Evolutionary conservation across 73 alveolate genomes (phyloP), one percentile per base, ranked within the genome.

Genomic region (Effrenium voratum): DNA sequence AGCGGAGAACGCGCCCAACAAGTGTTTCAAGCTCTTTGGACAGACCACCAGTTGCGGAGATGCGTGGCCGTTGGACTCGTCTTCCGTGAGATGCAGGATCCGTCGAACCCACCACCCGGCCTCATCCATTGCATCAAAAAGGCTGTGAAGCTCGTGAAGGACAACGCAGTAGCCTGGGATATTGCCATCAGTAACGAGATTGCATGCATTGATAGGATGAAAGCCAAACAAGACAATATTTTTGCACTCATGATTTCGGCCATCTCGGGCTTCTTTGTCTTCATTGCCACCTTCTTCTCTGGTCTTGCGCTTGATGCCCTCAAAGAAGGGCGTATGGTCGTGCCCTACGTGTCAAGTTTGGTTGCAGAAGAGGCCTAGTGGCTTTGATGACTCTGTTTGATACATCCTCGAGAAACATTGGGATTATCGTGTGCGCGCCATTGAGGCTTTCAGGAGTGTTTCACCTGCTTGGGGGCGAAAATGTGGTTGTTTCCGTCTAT

Each of bases 221-320:
- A 72, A 45, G 46, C 91, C 30, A 68, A 72, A 5, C 91, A 80
- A 32, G 44, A 68, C 38, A 68, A 80, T 8, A 46, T 80, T 47
- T 80, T 80, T 36, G 44, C 91, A 5, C 47, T 80, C 36, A 45
- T 80, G 47, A 72, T 80, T 13, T 80, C 91, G 43, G 91, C 91
- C n/a, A 32, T 80, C 15, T 28, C 91, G 13, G 91, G 91, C 24
- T 19, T 80, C 36, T 80, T 80, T 47, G 46, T 80, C 72, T 80
- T 46, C 91, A 80, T 34, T 32, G 93, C 91, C 10, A 79, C 91
- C 15, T 79, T 79, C 45, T 68, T 79, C 32, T 79, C 91, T 68
- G 45, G 91, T 45, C 70, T 79, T 10, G 45, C 91, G 34, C 45
- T 79, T 30, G 70, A 79, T 8, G 91, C 91, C 3, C 45, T 13